Evolutionary conservation across 2,329 filamentous ascomycete species (phyloP).

Genomic region (Boeremia lycopersici): DNA sequence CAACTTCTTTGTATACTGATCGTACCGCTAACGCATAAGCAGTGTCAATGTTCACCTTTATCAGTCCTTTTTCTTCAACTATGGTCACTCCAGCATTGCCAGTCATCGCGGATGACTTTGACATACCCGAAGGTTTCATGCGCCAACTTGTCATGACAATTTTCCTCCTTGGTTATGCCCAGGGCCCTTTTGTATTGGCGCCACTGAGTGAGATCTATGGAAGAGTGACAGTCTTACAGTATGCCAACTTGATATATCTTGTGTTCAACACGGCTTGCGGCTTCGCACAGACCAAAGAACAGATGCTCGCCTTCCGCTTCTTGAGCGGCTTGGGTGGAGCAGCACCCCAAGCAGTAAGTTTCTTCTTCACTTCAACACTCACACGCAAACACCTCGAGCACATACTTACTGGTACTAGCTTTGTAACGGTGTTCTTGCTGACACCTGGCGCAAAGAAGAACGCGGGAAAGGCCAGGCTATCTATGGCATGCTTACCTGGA

Average conservation of each 20-base stretch:
- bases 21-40: not conserved
- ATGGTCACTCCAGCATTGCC: conserved; percentile 46
- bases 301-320: conserved; percentile 46
- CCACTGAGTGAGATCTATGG: conserved; percentile 47
- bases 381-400: not conserved
- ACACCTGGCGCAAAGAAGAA: conserved; percentile 65
- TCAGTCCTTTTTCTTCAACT: conserved; percentile 47
- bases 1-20: not conserved
- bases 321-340: conserved; percentile 42
- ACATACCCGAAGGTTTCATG: conserved; percentile 38
- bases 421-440: conserved; percentile 50
- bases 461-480: conserved; percentile 66
- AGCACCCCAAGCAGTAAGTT: conserved; percentile 40
- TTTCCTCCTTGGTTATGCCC: conserved; percentile 46
- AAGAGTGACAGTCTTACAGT: conserved; percentile 41
- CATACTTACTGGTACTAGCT: conserved; percentile 23
- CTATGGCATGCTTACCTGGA: conserved; percentile 66
- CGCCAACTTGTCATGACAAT: conserved; percentile 43
- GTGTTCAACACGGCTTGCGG: conserved; percentile 44
- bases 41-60: conserved; percentile 46
- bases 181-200: conserved; percentile 46
- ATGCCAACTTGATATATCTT: conserved; percentile 43
- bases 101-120: conserved; percentile 39
- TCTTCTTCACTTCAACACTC: not conserved
- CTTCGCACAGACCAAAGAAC: conserved; percentile 36